Conservation (phyloP, 306 rosid genomes). For the Cucumis cinereus region DNA sequence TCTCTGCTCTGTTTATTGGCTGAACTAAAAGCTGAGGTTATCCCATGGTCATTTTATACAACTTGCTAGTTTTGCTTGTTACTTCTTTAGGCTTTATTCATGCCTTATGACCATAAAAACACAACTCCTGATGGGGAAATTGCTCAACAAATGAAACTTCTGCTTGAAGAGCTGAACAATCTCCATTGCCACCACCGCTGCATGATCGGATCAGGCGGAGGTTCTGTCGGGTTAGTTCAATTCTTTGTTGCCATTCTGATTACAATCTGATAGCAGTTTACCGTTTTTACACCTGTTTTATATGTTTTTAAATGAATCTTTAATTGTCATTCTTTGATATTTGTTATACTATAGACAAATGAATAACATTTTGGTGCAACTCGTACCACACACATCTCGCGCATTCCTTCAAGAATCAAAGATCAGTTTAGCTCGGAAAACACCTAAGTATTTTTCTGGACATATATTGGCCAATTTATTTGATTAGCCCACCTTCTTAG, state of each 20-base stretch:
- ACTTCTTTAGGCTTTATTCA: conserved; percentile 70
- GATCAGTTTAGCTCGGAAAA: too few relatives aligned
- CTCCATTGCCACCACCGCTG: conserved; percentile 72
- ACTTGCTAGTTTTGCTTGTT: not conserved
- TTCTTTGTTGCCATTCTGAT: not conserved
- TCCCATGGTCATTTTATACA: not conserved
- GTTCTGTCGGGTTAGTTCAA: conserved; percentile 80
- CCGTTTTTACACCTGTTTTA: not conserved
- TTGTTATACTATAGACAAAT: too few relatives aligned
- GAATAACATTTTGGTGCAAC: too few relatives aligned
- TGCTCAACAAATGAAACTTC: conserved; percentile 51
- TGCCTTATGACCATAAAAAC: conserved; percentile 98
- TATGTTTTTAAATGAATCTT: not conserved
- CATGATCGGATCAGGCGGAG: conserved; percentile 94
- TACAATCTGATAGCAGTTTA: not conserved
- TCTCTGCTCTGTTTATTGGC: not conserved
- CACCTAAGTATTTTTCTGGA: too few relatives aligned
- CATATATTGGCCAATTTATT: too few relatives aligned
- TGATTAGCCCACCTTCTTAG: too few relatives aligned
- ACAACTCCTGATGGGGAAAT: conserved; percentile 62
- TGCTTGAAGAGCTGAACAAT: conserved; percentile 72
- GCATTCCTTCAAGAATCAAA: too few relatives aligned
- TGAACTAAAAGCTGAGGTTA: not conserved
- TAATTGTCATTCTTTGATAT: too few relatives aligned
- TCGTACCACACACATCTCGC: too few relatives aligned